Percentiles rank a stretch among this genome's conserved stretches.
These are phyloP conservation scores for Wallacemonas collosoma DNA, from an alignment of 208 protist species.

Conservation along the genomic window DNA sequence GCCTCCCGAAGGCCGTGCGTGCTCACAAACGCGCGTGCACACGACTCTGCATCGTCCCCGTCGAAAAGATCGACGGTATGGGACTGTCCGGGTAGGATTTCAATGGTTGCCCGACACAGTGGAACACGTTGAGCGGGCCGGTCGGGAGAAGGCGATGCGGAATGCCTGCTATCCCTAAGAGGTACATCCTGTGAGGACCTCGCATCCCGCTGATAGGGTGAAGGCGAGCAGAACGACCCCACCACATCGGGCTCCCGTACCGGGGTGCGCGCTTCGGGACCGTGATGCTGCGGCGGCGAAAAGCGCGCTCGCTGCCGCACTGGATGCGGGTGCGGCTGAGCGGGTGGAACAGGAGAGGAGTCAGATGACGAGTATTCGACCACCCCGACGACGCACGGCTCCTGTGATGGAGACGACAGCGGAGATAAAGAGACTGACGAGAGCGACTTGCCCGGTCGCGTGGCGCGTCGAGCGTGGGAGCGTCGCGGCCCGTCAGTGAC, in stretches of 20 bases:
- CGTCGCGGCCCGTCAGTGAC: background rate
- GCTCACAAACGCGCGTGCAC: slow-evolving; percentile 28
- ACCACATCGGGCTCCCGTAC: no score
- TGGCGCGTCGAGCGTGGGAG: background rate
- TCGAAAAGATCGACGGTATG: slow-evolving; percentile 34
- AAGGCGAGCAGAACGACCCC: no score
- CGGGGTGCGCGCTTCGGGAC: no score
- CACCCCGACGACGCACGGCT: background rate
- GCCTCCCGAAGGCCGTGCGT: slow-evolving; percentile 23
- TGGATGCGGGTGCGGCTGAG: no score
- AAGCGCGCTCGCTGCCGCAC: no score
- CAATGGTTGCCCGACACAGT: slow-evolving; percentile 24
- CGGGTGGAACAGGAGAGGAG: no score
- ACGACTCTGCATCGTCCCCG: slow-evolving; percentile 21
- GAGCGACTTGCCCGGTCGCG: background rate
- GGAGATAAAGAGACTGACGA: background rate
- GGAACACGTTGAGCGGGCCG: background rate
- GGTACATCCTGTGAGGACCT: no score
- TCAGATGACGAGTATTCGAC: background rate
- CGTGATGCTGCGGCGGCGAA: no score
- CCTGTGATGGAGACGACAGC: slow-evolving; percentile 1
- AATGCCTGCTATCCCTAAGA: no score
- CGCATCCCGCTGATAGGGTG: no score
- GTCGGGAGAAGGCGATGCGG: no score
- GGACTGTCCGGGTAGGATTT: slow-evolving; percentile 25